Percentiles rank a stretch among this genome's conserved stretches.
phyloP scores from a whole-genome alignment of 2,329 filamentous ascomycete genomes.

The Diaporthe helianthi region DNA sequence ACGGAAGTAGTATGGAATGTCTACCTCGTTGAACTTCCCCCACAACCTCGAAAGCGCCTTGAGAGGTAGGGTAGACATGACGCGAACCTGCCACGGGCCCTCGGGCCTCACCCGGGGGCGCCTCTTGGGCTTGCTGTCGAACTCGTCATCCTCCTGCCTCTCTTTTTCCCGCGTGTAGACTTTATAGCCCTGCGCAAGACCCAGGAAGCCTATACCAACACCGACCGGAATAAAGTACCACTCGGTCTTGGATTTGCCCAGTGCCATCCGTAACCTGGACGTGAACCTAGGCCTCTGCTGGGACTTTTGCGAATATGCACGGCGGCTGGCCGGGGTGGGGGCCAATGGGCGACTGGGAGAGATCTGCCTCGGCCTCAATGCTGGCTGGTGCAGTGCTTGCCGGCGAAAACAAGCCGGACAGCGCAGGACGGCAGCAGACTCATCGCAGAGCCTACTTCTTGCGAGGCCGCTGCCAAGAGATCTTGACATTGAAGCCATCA shows the following conservation, averaged over 20 bases:
- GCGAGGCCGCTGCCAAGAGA: constrained; percentile 34
- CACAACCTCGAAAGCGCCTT: constrained; percentile 90
- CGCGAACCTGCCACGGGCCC: constrained; percentile 90
- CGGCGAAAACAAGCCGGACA: constrained; percentile 33
- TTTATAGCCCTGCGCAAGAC: constrained; percentile 83
- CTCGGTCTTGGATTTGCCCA: constrained; percentile 67
- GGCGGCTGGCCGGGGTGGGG: constrained; percentile 38
- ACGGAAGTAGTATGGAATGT: constrained; percentile 85
- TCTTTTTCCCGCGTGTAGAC: constrained; percentile 65
- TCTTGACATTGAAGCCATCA: constrained; percentile 35
- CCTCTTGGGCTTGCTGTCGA: constrained; percentile 54
- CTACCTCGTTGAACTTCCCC: constrained; percentile 90
- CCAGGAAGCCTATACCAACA: constrained; percentile 84
- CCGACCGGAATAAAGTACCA: constrained; percentile 93
- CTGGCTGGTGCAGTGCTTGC: constrained; percentile 26
- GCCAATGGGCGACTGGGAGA: constrained; percentile 38
- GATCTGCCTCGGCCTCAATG: constrained; percentile 27
- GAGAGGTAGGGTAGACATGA: constrained; percentile 91
- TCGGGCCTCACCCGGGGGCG: constrained; percentile 75
- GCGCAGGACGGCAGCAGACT: constrained; percentile 29
- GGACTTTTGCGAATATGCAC: constrained; percentile 50
- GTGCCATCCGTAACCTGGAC: constrained; percentile 57
- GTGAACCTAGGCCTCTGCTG: constrained; percentile 58
- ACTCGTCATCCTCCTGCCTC: constrained; percentile 54
- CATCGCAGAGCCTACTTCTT: constrained; percentile 32